Percentiles rank a stretch among this genome's conserved stretches.
phyloP scores from a whole-genome alignment of 2,329 filamentous ascomycete species.

The Dothidotthia symphoricarpi region DNA sequence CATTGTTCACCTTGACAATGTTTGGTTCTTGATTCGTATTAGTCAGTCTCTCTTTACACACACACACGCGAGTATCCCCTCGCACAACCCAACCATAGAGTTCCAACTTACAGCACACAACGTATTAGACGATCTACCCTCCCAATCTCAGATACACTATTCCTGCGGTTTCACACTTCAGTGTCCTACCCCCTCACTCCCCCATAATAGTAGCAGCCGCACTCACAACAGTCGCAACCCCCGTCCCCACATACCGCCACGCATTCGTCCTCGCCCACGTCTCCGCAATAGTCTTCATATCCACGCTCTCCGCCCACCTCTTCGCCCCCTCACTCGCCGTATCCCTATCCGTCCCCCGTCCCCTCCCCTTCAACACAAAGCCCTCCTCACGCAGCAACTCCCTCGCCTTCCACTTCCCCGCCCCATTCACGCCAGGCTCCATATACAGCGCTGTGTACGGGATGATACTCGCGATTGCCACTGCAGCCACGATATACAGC shows the following conservation, averaged over 20 bases:
- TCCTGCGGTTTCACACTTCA: too few species aligned
- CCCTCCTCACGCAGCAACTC: constrained; percentile 28
- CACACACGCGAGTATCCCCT: too few species aligned
- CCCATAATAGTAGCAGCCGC: constrained; percentile 10
- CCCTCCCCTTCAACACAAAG: constrained; percentile 11
- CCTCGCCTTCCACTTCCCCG: constrained; percentile 42
- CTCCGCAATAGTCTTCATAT: constrained; percentile 22
- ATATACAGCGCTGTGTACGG: constrained; percentile 42
- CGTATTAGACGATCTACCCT: too few species aligned
- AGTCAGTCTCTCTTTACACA: too few species aligned
- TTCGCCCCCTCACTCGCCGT: constrained; percentile 16
- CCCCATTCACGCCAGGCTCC: constrained; percentile 43
- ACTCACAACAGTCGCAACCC: constrained; percentile 15
- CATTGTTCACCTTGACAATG: too few species aligned
- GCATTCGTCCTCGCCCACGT: constrained; percentile 19
- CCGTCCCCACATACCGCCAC: constrained; percentile 20
- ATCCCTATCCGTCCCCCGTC: constrained; percentile 13
- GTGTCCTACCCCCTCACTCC: background rate
- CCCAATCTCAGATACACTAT: too few species aligned
- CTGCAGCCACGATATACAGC: constrained; percentile 26
- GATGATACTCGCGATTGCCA: constrained; percentile 33
- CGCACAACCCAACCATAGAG: too few species aligned
- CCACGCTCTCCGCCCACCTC: constrained; percentile 17
- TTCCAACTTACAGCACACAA: too few species aligned
- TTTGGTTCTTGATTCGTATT: too few species aligned